Base-by-base conservation (phyloP, 225 moss, liverwort and hornwort species). In the Thuidium tamariscinum region DNA sequence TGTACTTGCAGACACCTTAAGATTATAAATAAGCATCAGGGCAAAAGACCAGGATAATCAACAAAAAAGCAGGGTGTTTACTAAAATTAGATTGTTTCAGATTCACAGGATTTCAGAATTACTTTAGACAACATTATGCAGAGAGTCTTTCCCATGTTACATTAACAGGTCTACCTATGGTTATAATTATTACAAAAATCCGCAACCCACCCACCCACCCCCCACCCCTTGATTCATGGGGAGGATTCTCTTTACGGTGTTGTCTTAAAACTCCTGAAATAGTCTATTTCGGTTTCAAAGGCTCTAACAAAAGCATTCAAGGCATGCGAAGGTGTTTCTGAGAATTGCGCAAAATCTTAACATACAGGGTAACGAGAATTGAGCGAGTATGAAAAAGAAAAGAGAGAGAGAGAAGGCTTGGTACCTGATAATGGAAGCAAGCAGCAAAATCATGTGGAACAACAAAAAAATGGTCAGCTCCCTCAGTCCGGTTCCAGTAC, bases 401-500 rank as follows among this genome's bases (percentile, higher is more conserved):
- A 62, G 46, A 56, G 22, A 49, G 64, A 49, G 64, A 55, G 65
- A 77, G 76, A 69, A 64, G 23, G 9, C 13, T 87, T 80, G 49
- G 80, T 93, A 97, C 95, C 95, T 95, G 95, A 77, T 97, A 97
- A 78, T 97, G 97, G 76, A 97, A 97, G 88, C 97, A 97, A 84
- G 94, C 95, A 69, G 93, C 97, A 84, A 97, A 97, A 89, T 95
- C 97, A 87, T 97, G 95, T 32, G 97, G 97, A 32, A 94, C 95
- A 77, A 95, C 94, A 71, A 97, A 95, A 57, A 97, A 95, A 84
- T 97, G 97, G 83, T 97, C 97, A 19, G 95, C 97, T 67, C 97
- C 97, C 73, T 95, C 95, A 2, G 95, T 97, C 79, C 95, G 88
- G 87, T 97, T 95, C 97, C 97, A 97, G 88, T 97, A 97, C 6